phyloP scores from a whole-genome alignment of 352 stramenopile species.

The Pilasporangium apinafurcum region DNA sequence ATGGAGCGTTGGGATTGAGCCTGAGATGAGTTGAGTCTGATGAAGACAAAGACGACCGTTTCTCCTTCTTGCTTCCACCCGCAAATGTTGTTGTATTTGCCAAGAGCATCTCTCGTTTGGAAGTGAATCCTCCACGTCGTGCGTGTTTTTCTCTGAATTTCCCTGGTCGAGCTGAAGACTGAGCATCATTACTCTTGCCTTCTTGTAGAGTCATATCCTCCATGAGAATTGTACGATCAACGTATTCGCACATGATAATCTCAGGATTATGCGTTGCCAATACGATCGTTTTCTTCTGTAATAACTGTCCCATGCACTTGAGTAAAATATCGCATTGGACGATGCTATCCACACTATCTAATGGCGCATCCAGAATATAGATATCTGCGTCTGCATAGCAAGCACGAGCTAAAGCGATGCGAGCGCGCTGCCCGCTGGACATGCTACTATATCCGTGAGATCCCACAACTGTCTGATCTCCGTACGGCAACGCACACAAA shows the following conservation, averaged over 20 bases:
- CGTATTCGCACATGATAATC: constrained; percentile 31
- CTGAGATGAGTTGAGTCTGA: neutral
- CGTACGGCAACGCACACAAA: constrained; percentile 36
- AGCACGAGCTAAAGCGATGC: constrained; percentile 47
- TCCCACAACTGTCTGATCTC: constrained; percentile 39
- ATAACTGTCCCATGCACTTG: constrained; percentile 44
- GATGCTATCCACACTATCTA: constrained; percentile 49
- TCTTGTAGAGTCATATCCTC: constrained; percentile 21
- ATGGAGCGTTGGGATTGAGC: constrained; percentile 9
- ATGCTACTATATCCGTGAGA: constrained; percentile 45
- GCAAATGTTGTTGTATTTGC: constrained; percentile 1
- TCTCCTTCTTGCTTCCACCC: neutral
- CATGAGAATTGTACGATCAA: constrained; percentile 29
- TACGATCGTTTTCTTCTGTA: constrained; percentile 47
- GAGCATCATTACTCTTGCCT: constrained; percentile 14
- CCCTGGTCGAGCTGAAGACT: constrained; percentile 1
- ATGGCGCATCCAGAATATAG: constrained; percentile 41
- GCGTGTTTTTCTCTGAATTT: too few relatives aligned
- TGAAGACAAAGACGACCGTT: neutral
- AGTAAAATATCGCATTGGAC: constrained; percentile 51
- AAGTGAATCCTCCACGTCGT: too few relatives aligned
- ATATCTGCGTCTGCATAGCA: constrained; percentile 51
- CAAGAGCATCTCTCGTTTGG: constrained; percentile 5
- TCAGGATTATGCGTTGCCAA: constrained; percentile 51
- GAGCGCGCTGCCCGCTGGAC: constrained; percentile 46